Base-by-base conservation (phyloP, 2,329 filamentous ascomycete species). In the Knoxdaviesia proteae region DNA sequence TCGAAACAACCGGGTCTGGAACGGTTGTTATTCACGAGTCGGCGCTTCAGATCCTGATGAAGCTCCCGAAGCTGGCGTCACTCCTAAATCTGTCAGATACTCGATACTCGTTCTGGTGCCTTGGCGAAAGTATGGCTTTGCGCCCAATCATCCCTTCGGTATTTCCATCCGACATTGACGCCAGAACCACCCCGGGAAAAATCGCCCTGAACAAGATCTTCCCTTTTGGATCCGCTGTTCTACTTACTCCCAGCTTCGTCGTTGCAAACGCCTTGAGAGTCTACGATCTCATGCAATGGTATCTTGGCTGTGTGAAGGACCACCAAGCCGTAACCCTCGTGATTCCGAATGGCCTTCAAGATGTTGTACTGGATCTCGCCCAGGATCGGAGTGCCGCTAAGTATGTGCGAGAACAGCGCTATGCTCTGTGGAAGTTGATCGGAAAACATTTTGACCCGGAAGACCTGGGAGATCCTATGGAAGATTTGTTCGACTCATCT, bases 21-120 rank as follows among this genome's bases (percentile, higher is more conserved):
- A 47, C 51, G 40, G 51, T 69, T 7, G 61, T 71, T 34, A 52
- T 71, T 3, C 64, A 71, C 45, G 64, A 69, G 50, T 53, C 59
- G 8, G 55, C 55, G 5, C 47, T 59, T 7, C 57, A 54, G 20
- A 20, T 20, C 20, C 20, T 20, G 20, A 20, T 20, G 20, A 20
- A 20, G 20, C 20, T 20, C 20, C 62, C 65, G 1, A 46, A 49
- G 0, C 47, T 70, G 7, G 36, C 48, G 11, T 45, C 48, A 3
- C 46, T 62, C 3, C 55, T 70, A 2, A 51, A 52, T 29, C 44
- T 42, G 6, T 45, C 51, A 1, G 51, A 52, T 29, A 43, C 44
- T 7, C 48, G 49, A 8, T 58, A 53, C 40, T 50, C 49, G 4
- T 61, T 66, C 36, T 67, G 64, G 60, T 52, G 59, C 11, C 59